Evolutionary conservation across 306 rosid genomes (phyloP).

Genomic region (Astragalus glycyphyllos): DNA sequence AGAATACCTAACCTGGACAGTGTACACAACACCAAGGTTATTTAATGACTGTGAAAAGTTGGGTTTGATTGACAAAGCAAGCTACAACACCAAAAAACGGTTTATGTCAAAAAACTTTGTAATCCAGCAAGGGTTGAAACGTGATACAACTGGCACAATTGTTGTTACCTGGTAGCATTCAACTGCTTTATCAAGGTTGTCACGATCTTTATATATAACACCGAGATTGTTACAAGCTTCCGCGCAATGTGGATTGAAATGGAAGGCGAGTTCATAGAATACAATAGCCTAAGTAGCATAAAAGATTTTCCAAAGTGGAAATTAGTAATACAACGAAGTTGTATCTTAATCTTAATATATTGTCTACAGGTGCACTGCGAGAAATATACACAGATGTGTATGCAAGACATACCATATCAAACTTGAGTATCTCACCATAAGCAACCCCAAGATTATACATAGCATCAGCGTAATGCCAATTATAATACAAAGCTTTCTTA

Average conservation of each 20-base stretch:
- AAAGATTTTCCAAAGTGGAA: conserved; percentile 16
- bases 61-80: conserved; percentile 91
- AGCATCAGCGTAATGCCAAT: conserved; percentile 99
- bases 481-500: conserved; percentile 91
- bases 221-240: conserved; percentile 99
- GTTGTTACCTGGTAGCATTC: conserved; percentile 92
- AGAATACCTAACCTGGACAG: conserved; percentile 80
- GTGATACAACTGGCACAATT: conserved; percentile 21
- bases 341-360: conserved; percentile 9
- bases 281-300: conserved; percentile 82
- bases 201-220: conserved; percentile 97
- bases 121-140: conserved; percentile 34
- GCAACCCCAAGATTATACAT: conserved; percentile 99
- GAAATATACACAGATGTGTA: neutral
- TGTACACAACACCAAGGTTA: conserved; percentile 98
- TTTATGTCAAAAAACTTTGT: conserved; percentile 26
- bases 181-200: conserved; percentile 98
- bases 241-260: conserved; percentile 96
- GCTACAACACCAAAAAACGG: conserved; percentile 55
- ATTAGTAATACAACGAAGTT: conserved; percentile 8
- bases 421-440: conserved; percentile 98
- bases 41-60: conserved; percentile 96
- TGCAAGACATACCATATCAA: conserved; percentile 78
- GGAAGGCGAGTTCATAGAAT: conserved; percentile 96
- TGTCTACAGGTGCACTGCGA: neutral